These are phyloP conservation scores for Gossypium rotundifolium DNA, from an alignment of 345 rosid genomes.

Conservation along the genomic window DNA sequence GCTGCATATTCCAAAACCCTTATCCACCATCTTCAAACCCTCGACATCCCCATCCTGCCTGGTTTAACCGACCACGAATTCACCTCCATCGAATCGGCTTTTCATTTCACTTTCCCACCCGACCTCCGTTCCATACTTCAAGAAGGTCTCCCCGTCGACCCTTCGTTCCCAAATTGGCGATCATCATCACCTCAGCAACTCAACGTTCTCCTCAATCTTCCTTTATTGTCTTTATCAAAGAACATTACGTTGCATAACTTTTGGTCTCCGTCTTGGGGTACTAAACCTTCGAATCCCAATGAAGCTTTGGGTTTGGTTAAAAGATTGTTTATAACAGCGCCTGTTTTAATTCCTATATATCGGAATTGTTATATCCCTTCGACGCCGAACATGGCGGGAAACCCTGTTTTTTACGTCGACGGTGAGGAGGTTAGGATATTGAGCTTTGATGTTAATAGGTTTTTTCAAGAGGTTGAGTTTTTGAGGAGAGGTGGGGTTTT, in stretches of 20 bases:
- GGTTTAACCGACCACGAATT: slow-evolving; percentile 69
- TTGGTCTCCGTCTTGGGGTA: slow-evolving; percentile 82
- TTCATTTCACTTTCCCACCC: slow-evolving; percentile 64
- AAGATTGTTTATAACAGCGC: slow-evolving; percentile 30
- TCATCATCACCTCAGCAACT: slow-evolving; percentile 61
- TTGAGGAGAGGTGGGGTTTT: slow-evolving; percentile 13
- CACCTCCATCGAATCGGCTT: slow-evolving; percentile 45
- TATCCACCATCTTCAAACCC: slow-evolving; percentile 42
- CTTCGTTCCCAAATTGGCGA: slow-evolving; percentile 78
- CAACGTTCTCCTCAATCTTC: slow-evolving; percentile 43
- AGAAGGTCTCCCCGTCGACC: slow-evolving; percentile 67
- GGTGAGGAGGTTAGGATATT: slow-evolving; percentile 39
- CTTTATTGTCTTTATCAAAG: slow-evolving; percentile 40
- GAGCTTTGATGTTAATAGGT: slow-evolving; percentile 57
- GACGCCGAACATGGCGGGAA: slow-evolving; percentile 49
- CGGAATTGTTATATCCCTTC: slow-evolving; percentile 59
- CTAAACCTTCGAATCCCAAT: slow-evolving; percentile 25
- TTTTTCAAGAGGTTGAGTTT: slow-evolving; percentile 43
- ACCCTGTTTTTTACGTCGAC: slow-evolving; percentile 63
- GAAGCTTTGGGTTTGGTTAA: slow-evolving; percentile 29
- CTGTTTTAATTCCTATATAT: slow-evolving; percentile 61
- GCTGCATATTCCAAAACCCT: slow-evolving; percentile 66
- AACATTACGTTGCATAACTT: slow-evolving; percentile 37
- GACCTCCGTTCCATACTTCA: slow-evolving; percentile 83
- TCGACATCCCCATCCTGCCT: slow-evolving; percentile 41